A percentile compares a stretch with the other conserved stretches of the same genome.
phyloP scores from a whole-genome alignment of 73 alveolate species.

The Paramecium tetraurelia region DNA sequence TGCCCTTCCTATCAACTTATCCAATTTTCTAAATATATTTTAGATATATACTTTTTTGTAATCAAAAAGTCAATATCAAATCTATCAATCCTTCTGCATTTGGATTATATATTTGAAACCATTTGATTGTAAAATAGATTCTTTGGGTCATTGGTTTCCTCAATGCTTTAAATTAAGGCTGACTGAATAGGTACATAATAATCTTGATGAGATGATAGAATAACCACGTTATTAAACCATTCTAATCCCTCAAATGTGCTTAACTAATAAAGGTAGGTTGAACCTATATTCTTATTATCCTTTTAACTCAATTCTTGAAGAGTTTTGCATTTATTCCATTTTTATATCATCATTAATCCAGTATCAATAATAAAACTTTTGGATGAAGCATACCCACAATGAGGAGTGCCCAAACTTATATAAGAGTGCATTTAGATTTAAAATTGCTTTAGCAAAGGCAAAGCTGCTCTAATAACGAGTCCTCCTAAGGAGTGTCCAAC shows the following conservation, averaged over 20 bases:
- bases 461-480: slow-evolving; percentile 79
- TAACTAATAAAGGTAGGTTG: slow-evolving; percentile 74
- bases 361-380: slow-evolving; percentile 76
- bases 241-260: slow-evolving; percentile 74
- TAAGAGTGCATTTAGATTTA: slow-evolving; percentile 74
- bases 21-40: slow-evolving; percentile 58
- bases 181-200: slow-evolving; percentile 80
- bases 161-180: slow-evolving; percentile 64
- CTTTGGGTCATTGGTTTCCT: slow-evolving; percentile 63
- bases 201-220: slow-evolving; percentile 70
- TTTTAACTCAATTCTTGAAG: slow-evolving; percentile 73
- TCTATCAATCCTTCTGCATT: slow-evolving; percentile 72
- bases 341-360: slow-evolving; percentile 80
- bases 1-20: slow-evolving; percentile 81
- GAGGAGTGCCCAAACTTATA: slow-evolving; percentile 81
- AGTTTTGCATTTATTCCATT: slow-evolving; percentile 76
- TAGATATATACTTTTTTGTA: slow-evolving; percentile 53
- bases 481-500: slow-evolving; percentile 89
- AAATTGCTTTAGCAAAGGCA: slow-evolving; percentile 67
- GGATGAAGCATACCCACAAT: slow-evolving; percentile 77
- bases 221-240: slow-evolving; percentile 79
- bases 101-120: slow-evolving; percentile 71
- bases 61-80: slow-evolving; percentile 77
- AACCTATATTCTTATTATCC: slow-evolving; percentile 67
- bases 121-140: slow-evolving; percentile 62